Base-by-base conservation (phyloP, 78 protist genomes). In the Diacronema lutheri region DNA sequence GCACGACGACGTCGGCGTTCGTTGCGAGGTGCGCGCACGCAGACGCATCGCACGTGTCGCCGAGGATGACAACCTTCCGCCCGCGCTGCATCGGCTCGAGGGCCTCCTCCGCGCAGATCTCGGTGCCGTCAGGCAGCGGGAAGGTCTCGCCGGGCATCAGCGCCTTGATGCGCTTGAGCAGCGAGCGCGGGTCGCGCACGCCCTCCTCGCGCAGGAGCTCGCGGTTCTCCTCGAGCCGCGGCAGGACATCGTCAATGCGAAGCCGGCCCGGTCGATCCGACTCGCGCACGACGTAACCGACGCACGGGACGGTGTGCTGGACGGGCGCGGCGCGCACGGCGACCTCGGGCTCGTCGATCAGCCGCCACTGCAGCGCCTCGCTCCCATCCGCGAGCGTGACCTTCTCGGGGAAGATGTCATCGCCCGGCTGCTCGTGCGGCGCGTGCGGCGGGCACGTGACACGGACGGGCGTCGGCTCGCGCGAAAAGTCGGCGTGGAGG, bases 1-100 rank as follows among this genome's bases (percentile, higher is more conserved):
- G 92, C 66, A 79, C 78, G 16, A 89, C n/a, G 13, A 77, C 6
- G 33, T 40, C 64, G 29, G 61, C 65, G 11, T 50, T 77, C 40
- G 20, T 35, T 20, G 88, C 77, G 23, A n/a, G 14, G 2, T 11
- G 21, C 10, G 79, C 56, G 23, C 38, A 35, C 19, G 29, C 58
- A 0, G 71, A 25, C 50, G 89, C 66, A 73, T 89, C 86, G 69
- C 86, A 74, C 33, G 85, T 77, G 83, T 89, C 92, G 62, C 92
- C 88, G 26, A 89, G 78, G 5, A 89, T 13, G 38, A 31, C 86
- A 0, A 89, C 25, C 83, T 79, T 35, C 5, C 72, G 58, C 23
- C 62, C 81, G 6, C 3, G 33, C 13, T 7, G 31, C 26, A 56
- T 4, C 1, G 26, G 38, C 14, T 38, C 89, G n/a, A 44, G 21